Evolutionary conservation across 805 yeast species (phyloP), one percentile per base, ranked within the genome.

Genomic region (Yamadazyma akitaensis): DNA sequence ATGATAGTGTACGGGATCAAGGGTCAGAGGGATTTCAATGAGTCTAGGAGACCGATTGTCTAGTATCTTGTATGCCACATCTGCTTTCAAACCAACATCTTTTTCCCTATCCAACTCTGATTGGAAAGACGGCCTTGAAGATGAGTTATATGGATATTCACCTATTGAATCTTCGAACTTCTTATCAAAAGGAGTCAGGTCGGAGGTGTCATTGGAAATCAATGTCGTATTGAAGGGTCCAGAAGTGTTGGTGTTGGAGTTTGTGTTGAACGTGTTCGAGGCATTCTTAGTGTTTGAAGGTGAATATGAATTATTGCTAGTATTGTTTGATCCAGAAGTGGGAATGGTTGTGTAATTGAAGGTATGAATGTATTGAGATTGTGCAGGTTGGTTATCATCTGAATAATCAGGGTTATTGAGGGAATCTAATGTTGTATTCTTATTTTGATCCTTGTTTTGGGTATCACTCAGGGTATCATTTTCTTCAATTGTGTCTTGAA

Each of bases 211-310:
- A 21, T 21, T n/a, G n/a, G n/a, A n/a, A n/a, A n/a, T n/a, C n/a
- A n/a, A n/a, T n/a, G n/a, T n/a, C n/a, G n/a, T n/a, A n/a, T n/a
- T 21, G 7, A 21, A 21, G 45, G 51, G 67, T 2, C 68, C 70
- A 1, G 65, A 57, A 28, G 32, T 28, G 32, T 11, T 13, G 12
- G 32, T 5, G 10, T 28, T 28, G 10, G n/a, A 12, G 10, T 28
- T 28, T 5, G 32, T 3, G n/a, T 11, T 13, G 3, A 28, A 28
- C 10, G 32, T 12, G n/a, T 3, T 11, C 5, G 32, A 9, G 4
- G 9, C 10, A 11, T 28, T 11, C 32, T 28, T 9, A 13, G n/a
- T 13, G n/a, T 28, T 11, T 28, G 12, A 4, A 28, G 9, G 32
- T 9, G 32, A 28, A 28, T 5, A 11, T 3, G 32, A 28, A 28